phyloP scores from a whole-genome alignment of 116 monocot genomes.

The Thalassia testudinum region DNA sequence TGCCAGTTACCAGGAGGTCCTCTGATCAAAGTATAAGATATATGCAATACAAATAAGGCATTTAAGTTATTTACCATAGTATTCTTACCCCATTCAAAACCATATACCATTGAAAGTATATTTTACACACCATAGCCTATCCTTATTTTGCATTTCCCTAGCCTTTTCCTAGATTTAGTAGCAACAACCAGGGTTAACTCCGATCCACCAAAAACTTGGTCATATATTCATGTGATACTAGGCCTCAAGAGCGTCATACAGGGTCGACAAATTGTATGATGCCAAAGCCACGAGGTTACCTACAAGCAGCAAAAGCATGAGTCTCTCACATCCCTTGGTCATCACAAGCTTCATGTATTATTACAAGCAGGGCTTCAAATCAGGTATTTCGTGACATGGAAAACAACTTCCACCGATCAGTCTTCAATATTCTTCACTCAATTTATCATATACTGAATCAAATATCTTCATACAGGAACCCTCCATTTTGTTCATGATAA shows the following conservation, averaged over 20 bases:
- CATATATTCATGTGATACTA: constrained; percentile 91
- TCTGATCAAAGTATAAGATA: too few relatives aligned
- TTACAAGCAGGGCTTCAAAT: constrained; percentile 5
- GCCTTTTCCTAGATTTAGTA: constrained; percentile 71
- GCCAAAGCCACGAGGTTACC: constrained; percentile 84
- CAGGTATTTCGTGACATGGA: background rate
- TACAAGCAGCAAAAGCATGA: constrained; percentile 9
- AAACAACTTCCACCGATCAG: constrained; percentile 22
- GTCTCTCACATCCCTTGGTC: too few relatives aligned
- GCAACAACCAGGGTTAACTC: constrained; percentile 87
- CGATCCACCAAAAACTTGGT: constrained; percentile 59
- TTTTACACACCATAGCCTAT: constrained; percentile 7
- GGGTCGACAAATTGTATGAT: constrained; percentile 82
- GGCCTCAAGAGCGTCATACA: constrained; percentile 79
- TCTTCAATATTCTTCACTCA: constrained; percentile 31
- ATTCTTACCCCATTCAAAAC: background rate
- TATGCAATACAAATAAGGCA: too few relatives aligned
- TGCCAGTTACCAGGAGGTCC: too few relatives aligned
- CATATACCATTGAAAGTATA: too few relatives aligned
- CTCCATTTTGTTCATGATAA: constrained; percentile 37
- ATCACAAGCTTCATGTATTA: too few relatives aligned
- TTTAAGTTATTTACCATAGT: too few relatives aligned
- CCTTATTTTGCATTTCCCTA: constrained; percentile 22
- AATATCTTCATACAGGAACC: constrained; percentile 14
- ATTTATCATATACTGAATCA: constrained; percentile 17